phyloP scores from a whole-genome alignment of 192 early-diverging fungal genomes.

The Entophlyctis luteolus region DNA sequence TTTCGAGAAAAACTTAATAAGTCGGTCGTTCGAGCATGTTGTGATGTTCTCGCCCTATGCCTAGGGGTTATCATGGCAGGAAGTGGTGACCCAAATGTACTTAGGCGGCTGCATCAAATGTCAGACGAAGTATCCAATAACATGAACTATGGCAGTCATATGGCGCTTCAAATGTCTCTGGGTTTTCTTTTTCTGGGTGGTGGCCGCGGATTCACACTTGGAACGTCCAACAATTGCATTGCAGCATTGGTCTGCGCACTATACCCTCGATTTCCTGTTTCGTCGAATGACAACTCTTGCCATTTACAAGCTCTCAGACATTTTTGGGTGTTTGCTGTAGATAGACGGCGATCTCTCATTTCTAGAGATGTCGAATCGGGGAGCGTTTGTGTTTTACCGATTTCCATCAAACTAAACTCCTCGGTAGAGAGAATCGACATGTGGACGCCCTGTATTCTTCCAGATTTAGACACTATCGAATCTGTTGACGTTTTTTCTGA shows the following conservation, averaged over 20 bases:
- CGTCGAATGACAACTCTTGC: slow-evolving; percentile 52
- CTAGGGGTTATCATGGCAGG: slow-evolving; percentile 77
- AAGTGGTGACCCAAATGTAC: slow-evolving; percentile 64
- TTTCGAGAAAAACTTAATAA: slow-evolving; percentile 65
- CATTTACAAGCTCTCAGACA: slow-evolving; percentile 77
- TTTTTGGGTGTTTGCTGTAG: slow-evolving; percentile 75
- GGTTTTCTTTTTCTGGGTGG: slow-evolving; percentile 74
- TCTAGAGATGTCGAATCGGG: slow-evolving; percentile 60
- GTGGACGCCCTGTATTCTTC: slow-evolving; percentile 60
- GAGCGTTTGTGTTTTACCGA: slow-evolving; percentile 51
- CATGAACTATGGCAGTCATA: slow-evolving; percentile 64
- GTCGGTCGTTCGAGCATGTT: slow-evolving; percentile 56
- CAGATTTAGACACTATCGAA: slow-evolving; percentile 47
- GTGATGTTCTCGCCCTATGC: slow-evolving; percentile 63
- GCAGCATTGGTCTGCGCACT: slow-evolving; percentile 66
- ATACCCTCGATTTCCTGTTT: slow-evolving; percentile 62
- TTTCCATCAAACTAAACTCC: slow-evolving; percentile 30
- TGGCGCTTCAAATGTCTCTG: slow-evolving; percentile 70
- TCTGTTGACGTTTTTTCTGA: slow-evolving; percentile 52
- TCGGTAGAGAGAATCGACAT: slow-evolving; percentile 8
- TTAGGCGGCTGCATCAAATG: slow-evolving; percentile 56
- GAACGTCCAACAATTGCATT: slow-evolving; percentile 58
- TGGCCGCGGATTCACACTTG: slow-evolving; percentile 62
- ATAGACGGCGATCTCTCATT: slow-evolving; percentile 59
- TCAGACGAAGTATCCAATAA: slow-evolving; percentile 47